Conservation (phyloP, 225 moss, liverwort and hornwort species). For the Bryoerythrophyllum caledonicum region DNA sequence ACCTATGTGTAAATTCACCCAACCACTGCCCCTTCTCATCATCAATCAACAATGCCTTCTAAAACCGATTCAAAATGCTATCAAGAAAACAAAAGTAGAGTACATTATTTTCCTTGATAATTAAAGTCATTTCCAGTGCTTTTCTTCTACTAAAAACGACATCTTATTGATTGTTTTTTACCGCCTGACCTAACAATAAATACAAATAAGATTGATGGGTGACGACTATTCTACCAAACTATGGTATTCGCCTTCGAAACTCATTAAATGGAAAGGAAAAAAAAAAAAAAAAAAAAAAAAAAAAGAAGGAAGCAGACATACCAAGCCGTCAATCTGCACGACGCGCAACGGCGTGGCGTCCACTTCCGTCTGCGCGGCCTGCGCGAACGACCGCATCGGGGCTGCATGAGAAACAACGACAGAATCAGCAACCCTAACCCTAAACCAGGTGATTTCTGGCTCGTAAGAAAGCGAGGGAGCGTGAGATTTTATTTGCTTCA, state of each 20-base stretch:
- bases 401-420: conserved; percentile 16
- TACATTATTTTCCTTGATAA: too few species aligned
- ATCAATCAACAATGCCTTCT: too few species aligned
- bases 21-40: too few species aligned
- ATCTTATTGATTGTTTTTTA: neutral
- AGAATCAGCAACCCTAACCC: conserved; percentile 15
- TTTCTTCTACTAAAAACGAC: neutral
- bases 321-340: conserved; percentile 87
- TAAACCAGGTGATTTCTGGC: conserved; percentile 2
- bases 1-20: too few species aligned
- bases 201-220: too few species aligned
- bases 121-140: too few species aligned
- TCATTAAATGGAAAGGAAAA: too few species aligned
- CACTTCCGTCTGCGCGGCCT: conserved; percentile 80
- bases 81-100: too few species aligned
- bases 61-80: too few species aligned
- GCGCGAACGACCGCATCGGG: conserved; percentile 77
- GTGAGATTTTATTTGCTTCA: neutral
- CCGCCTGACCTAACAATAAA: too few species aligned
- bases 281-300: neutral
- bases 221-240: too few species aligned
- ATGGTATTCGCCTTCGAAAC: too few species aligned
- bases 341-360: conserved; percentile 63
- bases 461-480: neutral
- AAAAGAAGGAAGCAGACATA: conserved; percentile 15